Base-by-base conservation (phyloP, 345 rosid genomes). In the Raphanus raphanistrum region DNA sequence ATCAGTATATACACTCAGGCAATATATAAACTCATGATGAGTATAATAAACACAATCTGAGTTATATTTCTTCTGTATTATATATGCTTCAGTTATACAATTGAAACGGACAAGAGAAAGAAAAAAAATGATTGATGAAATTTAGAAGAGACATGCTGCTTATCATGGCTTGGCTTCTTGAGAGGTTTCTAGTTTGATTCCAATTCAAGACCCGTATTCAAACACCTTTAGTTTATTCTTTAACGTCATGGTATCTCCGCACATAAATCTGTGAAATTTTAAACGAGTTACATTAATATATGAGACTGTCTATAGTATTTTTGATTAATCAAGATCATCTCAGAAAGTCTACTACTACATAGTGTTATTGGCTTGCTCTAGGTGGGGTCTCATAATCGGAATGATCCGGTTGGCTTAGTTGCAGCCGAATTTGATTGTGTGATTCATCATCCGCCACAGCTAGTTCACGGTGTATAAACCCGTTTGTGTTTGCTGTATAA, bases 371-470 rank as follows among this genome's bases (percentile, higher is more conserved):
- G 12, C 43, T 84, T 41, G 72, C 65, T 78, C 81, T 77, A 78
- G 81, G 77, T 75, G 84, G 71, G 41, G 80, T 72, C 15, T 74
- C 79, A 11, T 75, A 81, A 71, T 41, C 78, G 10, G 75, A 81
- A 16, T 71, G 83, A 33, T 83, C 77, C 3, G 88, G 90, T 43
- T 81, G 90, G 84, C 89, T 82, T 69, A 87, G 77, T 79, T 83
- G 91, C 32, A 85, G 89, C 78, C 78, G 82, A 69, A 85, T 64
- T 7, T 85, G 87, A 16, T 77, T 36, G 11, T 75, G 76, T 12
- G 87, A 78, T 32, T 67, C 81, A 55, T 80, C 83, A 69, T 70
- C 63, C 3, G 27, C 66, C 16, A 10, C 36, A 70, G 48, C 76
- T 27, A 78, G 55, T 60, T 83, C 79, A 71, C 68, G 67, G 35